Conservation (phyloP, 2,329 filamentous ascomycete genomes). For the Penicillium sp. region DNA sequence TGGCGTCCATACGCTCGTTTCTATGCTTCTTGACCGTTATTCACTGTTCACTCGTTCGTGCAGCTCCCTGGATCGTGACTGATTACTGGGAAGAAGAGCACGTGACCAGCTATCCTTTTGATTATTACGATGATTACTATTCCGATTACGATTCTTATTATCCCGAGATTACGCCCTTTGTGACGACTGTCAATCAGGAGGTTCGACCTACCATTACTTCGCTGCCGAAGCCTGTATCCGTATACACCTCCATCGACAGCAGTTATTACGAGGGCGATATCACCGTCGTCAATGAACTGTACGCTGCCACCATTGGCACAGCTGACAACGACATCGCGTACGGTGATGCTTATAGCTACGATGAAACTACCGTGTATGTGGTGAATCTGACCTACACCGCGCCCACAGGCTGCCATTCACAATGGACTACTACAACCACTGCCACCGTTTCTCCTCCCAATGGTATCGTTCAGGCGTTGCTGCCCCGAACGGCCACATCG, state of each 20-base stretch:
- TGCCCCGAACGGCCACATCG: constrained; percentile 20
- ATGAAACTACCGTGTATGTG: constrained; percentile 20
- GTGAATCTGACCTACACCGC: constrained; percentile 28
- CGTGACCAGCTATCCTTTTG: constrained; percentile 6
- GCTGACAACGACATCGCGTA: background rate
- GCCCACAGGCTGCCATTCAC: constrained; percentile 25
- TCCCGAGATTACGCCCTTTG: background rate
- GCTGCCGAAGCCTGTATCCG: constrained; percentile 23
- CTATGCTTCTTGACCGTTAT: constrained; percentile 15
- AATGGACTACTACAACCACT: constrained; percentile 25
- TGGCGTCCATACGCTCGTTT: constrained; percentile 26
- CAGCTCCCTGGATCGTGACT: constrained; percentile 31
- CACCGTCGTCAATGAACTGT: constrained; percentile 27
- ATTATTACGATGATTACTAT: background rate
- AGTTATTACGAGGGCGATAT: constrained; percentile 11
- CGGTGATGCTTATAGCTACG: background rate
- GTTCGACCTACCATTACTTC: constrained; percentile 23
- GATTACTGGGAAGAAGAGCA: constrained; percentile 21
- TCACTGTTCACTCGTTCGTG: constrained; percentile 17
- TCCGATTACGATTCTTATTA: constrained; percentile 6
- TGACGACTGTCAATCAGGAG: constrained; percentile 15
- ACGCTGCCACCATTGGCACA: constrained; percentile 23
- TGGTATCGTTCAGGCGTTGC: constrained; percentile 7
- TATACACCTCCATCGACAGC: constrained; percentile 19
- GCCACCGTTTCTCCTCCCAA: constrained; percentile 18